These are phyloP conservation scores for Cutaneotrichosporon curvatum DNA, from an alignment of 1,284 basidiomycete genomes.

Conservation along the genomic window DNA sequence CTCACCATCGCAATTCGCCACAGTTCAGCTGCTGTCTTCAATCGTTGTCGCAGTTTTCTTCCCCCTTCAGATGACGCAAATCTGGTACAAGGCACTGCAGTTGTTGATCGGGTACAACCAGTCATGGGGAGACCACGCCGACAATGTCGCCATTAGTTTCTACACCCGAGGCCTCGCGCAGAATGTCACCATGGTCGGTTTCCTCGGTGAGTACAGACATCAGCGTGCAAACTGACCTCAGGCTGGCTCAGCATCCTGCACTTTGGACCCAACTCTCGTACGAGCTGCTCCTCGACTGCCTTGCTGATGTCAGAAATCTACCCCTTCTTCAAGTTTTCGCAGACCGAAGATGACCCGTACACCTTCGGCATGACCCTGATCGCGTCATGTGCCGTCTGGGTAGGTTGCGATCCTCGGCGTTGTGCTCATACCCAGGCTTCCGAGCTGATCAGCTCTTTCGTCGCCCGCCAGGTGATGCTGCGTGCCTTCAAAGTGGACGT, in stretches of 20 bases:
- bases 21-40: constrained; percentile 52
- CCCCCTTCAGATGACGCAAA: constrained; percentile 51
- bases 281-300: not conserved
- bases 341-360: constrained; percentile 51
- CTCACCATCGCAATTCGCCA: constrained; percentile 48
- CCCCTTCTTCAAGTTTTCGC: constrained; percentile 53
- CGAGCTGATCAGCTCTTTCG: constrained; percentile 49
- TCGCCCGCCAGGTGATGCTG: constrained; percentile 49
- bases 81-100: constrained; percentile 47
- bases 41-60: constrained; percentile 52
- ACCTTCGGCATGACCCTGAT: constrained; percentile 53
- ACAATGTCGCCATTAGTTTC: constrained; percentile 48
- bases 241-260: constrained; percentile 50
- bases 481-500: constrained; percentile 49
- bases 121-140: constrained; percentile 51
- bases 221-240: constrained; percentile 8
- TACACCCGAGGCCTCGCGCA: constrained; percentile 54
- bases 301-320: constrained; percentile 44
- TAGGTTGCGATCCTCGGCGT: constrained; percentile 16
- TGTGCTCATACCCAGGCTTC: constrained; percentile 28
- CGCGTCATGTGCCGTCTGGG: constrained; percentile 53
- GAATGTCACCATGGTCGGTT: constrained; percentile 51
- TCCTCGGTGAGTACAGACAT: constrained; percentile 39
- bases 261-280: constrained; percentile 50
- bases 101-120: constrained; percentile 48